Evolutionary conservation across 1,284 basidiomycete species (phyloP), one percentile per base, ranked within the genome.

Genomic region (Porogramme epimiltina): DNA sequence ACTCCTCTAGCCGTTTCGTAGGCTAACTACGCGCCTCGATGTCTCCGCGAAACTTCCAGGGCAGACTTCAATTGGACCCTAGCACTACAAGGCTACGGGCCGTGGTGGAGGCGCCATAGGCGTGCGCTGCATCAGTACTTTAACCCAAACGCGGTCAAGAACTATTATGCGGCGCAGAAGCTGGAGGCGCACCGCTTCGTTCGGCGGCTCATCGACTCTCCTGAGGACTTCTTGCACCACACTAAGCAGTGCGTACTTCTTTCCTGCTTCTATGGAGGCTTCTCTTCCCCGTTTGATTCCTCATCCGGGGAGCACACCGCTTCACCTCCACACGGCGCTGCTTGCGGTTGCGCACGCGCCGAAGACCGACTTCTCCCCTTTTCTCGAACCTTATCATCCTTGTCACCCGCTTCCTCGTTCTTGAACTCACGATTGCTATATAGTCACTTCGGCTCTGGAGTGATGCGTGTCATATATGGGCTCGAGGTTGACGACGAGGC

Each of bases 391-490:
- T n/a, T n/a, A n/a, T n/a, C n/a, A n/a, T n/a, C n/a, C n/a, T n/a
- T n/a, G n/a, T n/a, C n/a, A 34, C 20, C 3, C 26, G 6, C 15
- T 20, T 16, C 26, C 22, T 4, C n/a, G 26, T 34, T 28, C 18
- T n/a, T n/a, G n/a, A n/a, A 5, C n/a, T 25, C 3, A 40, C 33
- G 3, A 8, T 26, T 28, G 34, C 15, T 18, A 31, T 16, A 10
- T 22, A 73, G 71, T 37, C 54, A 59, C 36, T 61, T 62, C 43
- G 67, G 62, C 6, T 67, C 66, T 8, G 60, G 68, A 15, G 67
- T 66, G 38, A 63, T 69, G 55, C 59, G 54, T 22, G 58, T 73
- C 25, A 53, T 66, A 3, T 64, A 73, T 51, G 72, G 72, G n/a
- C 65, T 71, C 40, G 55, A 65, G 26, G 60, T 63, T 28, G 61